Base-by-base conservation (phyloP, 75 land plant species). In the Azolla pinnata region DNA sequence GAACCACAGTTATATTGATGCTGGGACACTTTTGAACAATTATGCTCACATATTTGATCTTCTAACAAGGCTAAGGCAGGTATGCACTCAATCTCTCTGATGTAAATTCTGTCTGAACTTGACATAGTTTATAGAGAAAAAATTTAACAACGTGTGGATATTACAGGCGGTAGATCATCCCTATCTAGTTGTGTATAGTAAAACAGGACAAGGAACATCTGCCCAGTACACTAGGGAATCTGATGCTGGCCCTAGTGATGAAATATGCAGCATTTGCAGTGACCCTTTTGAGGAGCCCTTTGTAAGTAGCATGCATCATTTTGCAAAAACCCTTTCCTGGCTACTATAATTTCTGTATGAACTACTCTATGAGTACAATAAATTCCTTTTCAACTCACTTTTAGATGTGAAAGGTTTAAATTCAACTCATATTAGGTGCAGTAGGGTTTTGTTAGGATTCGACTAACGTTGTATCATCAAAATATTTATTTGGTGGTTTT, bases 1-100 rank as follows among this genome's bases (percentile, higher is more conserved):
- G n/a, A n/a, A n/a, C 31, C 81, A 40, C 88, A 90, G 97, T 33
- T 90, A 83, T 66, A 66, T 84, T 18, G 60, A 72, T 26, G 70
- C 72, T 33, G 97, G 97, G 47, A 87, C 92, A 17, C 38, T 90
- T 33, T 34, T 84, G 70, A 90, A 87, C 71, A 90, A 90, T 44
- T 90, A 83, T 79, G 97, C 92, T 50, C 97, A 90, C 60, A 87
- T 90, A 47, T 90, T 90, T 84, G 97, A 90, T 46, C 85, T 90
- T 28, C 78, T 90, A n/a, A 87, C 85, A 10, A 73, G 97, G 2
- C 63, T 90, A 25, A 76, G 97, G 0, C 97, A 90, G 90, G 96
- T 85, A 65, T 30, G 29, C 55, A 31, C 21, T 32, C 49, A 18
- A 35, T 4, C 17, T 7, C 52, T 35, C n/a, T n/a, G n/a, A n/a